Evolutionary conservation across 129 eudicot species (phyloP).

Genomic region (Flaveria sonorensis): DNA sequence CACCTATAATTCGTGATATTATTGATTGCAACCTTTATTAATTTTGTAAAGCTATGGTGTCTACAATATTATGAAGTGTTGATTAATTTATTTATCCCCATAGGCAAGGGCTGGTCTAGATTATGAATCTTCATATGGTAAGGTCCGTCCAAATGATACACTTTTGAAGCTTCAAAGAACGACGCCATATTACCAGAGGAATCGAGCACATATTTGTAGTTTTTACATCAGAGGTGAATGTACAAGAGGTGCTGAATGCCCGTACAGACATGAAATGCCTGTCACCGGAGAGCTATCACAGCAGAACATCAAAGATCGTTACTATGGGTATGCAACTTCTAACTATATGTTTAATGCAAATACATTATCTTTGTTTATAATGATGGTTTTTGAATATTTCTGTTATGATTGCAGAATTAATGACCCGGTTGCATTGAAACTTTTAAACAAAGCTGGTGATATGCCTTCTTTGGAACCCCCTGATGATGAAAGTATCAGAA

Average conservation of each 20-base stretch:
- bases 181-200: constrained; percentile 74
- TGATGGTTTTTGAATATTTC: neutral
- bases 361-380: neutral
- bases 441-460: constrained; percentile 69
- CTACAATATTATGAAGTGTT: too few species aligned
- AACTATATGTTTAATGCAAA: neutral
- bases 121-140: constrained; percentile 75
- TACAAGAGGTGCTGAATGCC: constrained; percentile 78
- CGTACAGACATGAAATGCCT: constrained; percentile 79
- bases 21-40: neutral
- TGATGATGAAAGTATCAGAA: constrained; percentile 70
- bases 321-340: constrained; percentile 53
- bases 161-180: constrained; percentile 74
- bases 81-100: neutral
- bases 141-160: constrained; percentile 68
- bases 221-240: constrained; percentile 69
- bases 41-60: neutral
- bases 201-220: constrained; percentile 73
- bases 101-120: constrained; percentile 80
- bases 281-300: constrained; percentile 60
- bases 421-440: constrained; percentile 75
- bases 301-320: constrained; percentile 70
- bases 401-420: constrained; percentile 49
- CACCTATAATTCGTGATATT: neutral
- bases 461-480: constrained; percentile 73